A percentile compares a stretch with the other conserved stretches of the same genome.
phyloP scores from a whole-genome alignment of 345 rosid species.

The Melaleuca quinquenervia region DNA sequence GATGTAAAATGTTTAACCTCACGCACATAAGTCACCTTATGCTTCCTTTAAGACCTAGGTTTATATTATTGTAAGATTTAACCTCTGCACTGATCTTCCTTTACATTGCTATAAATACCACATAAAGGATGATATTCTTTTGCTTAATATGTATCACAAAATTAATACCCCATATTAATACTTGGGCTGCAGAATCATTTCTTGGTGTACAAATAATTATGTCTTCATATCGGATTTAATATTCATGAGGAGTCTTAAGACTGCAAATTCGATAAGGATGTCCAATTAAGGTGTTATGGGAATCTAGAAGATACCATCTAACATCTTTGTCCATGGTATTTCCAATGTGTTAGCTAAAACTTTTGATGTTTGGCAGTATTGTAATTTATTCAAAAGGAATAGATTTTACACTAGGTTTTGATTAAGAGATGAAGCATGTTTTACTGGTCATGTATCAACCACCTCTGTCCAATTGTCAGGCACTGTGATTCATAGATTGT shows the following conservation, averaged over 20 bases:
- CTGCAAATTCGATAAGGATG: background rate
- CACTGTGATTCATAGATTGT: background rate
- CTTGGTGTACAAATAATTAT: background rate
- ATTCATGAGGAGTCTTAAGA: background rate
- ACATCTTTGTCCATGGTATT: background rate
- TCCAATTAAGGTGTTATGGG: background rate
- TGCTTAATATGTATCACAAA: background rate
- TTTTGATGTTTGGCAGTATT: background rate
- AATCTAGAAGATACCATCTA: background rate
- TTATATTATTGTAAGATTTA: background rate
- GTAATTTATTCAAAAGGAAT: background rate
- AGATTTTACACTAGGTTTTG: background rate
- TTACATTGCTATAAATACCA: background rate
- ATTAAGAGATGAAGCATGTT: background rate
- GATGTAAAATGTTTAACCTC: background rate
- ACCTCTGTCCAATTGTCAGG: background rate
- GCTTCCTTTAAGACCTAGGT: background rate
- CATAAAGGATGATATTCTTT: background rate
- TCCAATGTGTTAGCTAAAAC: background rate
- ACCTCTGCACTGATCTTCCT: background rate
- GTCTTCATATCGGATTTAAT: background rate
- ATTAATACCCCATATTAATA: background rate
- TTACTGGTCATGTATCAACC: background rate
- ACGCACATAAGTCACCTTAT: background rate
- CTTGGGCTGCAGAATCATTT: background rate